Base-by-base conservation (phyloP, 23 red algal genomes). In the Chondrus crispus region DNA sequence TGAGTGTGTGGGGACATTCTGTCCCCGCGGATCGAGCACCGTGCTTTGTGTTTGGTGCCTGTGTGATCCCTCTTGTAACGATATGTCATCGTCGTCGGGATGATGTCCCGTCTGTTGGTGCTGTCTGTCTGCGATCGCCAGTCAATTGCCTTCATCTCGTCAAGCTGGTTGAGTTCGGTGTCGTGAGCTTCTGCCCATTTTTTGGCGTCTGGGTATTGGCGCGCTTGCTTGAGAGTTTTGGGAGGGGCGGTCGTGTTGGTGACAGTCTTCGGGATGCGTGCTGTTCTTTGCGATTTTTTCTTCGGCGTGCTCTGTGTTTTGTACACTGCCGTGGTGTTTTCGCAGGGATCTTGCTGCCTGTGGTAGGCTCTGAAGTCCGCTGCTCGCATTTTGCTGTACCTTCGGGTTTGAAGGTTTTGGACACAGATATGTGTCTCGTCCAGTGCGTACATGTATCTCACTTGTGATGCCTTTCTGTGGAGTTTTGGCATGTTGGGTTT, bases 91-190 rank as follows among this genome's bases (percentile, higher is more conserved):
- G 62, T 71, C 13, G 41, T 46, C 1, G 82, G 60, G 12, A 86
- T 33, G 7, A 16, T 10, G 1, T 71, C 3, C 16, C 11, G 58
- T 9, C 13, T 5, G 60, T 33, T 24, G 38, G 44, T 66, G 26
- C 18, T 3, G n/a, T 38, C 58, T 2, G 44, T 28, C 16, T 19
- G 18, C 10, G 45, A 37, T 13, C 26, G 10, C 82, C 82, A 86
- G 1, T 62, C 8, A 36, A 71, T 3, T 10, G 62, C 63, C 4
- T 49, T 13, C 63, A 70, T 68, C n/a, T 69, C 4, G 19, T 86
- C 82, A 8, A 86, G 62, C 50, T 86, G 82, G 62, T 86, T 62
- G 16, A 86, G 58, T 50, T 86, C 82, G 5, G 51, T 3, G 26
- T 86, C 62, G 39, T 86, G 40, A 36, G 82, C 60, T 45, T 5